Percentiles rank a stretch among this genome's conserved stretches.
Conservation (phyloP, 805 yeast species). For the Helenozyma baotianmanensis region DNA sequence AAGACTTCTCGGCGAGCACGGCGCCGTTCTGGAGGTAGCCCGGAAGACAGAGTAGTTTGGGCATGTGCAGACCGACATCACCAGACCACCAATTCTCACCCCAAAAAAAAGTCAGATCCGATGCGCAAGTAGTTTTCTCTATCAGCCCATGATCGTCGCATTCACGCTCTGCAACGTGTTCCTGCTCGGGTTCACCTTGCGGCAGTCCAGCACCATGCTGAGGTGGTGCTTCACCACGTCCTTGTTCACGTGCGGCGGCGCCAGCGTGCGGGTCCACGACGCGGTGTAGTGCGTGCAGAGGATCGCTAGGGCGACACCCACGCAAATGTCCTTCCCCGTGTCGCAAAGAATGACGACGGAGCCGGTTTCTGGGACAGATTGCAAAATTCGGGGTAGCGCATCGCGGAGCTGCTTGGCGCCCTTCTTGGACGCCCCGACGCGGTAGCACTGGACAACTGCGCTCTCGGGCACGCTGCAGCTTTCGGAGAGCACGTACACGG, state of each 20-base stretch:
- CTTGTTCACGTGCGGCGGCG: conserved; percentile 36
- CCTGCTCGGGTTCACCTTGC: conserved; percentile 70
- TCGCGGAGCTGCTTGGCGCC: conserved; percentile 61
- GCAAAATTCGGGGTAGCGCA: conserved; percentile 39
- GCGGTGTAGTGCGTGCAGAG: conserved; percentile 43
- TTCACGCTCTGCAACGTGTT: conserved; percentile 73
- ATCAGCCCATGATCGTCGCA: conserved; percentile 41
- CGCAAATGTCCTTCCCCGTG: conserved; percentile 61
- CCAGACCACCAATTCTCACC: too few relatives aligned
- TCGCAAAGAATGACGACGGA: conserved; percentile 52
- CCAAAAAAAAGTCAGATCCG: too few relatives aligned
- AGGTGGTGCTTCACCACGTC: conserved; percentile 53
- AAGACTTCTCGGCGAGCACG: conserved; percentile 28
- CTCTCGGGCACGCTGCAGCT: conserved; percentile 1
- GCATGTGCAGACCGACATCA: too few relatives aligned
- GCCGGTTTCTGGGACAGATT: conserved; percentile 15
- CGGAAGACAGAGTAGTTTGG: conserved; percentile 28
- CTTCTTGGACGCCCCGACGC: conserved; percentile 45
- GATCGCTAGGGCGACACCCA: conserved; percentile 52
- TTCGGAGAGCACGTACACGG: conserved; percentile 23
- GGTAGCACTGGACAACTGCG: conserved; percentile 14
- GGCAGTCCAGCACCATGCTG: conserved; percentile 40
- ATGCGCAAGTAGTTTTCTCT: too few relatives aligned
- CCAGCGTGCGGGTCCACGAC: conserved; percentile 31
- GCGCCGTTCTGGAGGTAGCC: conserved; percentile 37